Conservation (phyloP, 1,139 yeast genomes). For the Schwanniomyces etchellsii region DNA sequence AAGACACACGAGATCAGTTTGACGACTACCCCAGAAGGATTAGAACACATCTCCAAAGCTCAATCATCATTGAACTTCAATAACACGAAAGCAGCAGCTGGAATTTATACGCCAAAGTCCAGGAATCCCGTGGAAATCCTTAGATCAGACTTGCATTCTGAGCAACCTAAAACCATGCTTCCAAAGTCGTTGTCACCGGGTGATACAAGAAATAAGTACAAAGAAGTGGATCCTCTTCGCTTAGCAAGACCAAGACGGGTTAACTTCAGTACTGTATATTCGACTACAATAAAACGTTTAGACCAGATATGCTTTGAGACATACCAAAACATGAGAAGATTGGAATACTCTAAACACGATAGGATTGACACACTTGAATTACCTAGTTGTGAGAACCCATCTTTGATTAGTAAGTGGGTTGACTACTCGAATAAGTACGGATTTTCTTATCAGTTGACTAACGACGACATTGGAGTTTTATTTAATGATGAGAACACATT, state of each 20-base stretch:
- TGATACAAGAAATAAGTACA: constrained; percentile 82
- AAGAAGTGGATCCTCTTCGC: constrained; percentile 52
- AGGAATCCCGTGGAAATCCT: constrained; percentile 67
- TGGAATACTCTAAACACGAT: constrained; percentile 30
- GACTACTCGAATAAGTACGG: constrained; percentile 97
- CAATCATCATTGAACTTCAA: constrained; percentile 70
- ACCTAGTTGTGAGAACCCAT: constrained; percentile 55
- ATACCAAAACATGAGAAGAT: constrained; percentile 36
- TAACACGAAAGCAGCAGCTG: constrained; percentile 58
- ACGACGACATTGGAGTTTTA: constrained; percentile 88
- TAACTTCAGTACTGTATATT: constrained; percentile 37
- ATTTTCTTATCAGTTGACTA: constrained; percentile 84
- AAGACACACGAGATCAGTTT: constrained; percentile 59
- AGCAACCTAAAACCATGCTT: constrained; percentile 62
- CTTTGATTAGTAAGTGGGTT: constrained; percentile 92
- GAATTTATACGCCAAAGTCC: constrained; percentile 50
- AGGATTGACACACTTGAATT: constrained; percentile 31
- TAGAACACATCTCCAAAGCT: constrained; percentile 48
- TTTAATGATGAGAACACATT: constrained; percentile 82
- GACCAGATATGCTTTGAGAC: constrained; percentile 37
- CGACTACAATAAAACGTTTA: constrained; percentile 34
- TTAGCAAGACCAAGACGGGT: constrained; percentile 37
- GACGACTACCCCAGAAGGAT: constrained; percentile 51
- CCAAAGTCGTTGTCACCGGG: constrained; percentile 93
- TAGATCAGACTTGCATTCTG: constrained; percentile 65